phyloP scores from a whole-genome alignment of 495 filamentous ascomycete species.

The Penicillium antarcticum region DNA sequence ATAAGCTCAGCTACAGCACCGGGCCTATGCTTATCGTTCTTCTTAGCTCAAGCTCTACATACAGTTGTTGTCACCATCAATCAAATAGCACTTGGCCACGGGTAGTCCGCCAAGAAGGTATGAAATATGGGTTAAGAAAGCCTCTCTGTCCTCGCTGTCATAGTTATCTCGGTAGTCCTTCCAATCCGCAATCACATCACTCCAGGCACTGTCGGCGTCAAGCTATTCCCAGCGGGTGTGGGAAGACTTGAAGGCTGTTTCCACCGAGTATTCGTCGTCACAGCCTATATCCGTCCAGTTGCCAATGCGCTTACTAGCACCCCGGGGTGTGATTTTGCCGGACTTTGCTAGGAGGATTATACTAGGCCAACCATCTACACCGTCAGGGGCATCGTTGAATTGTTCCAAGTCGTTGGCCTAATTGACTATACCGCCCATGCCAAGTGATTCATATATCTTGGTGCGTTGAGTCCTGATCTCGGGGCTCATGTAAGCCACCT shows the following conservation, averaged over 20 bases:
- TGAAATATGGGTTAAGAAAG: neutral
- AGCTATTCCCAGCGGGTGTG: neutral
- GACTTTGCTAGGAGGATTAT: neutral
- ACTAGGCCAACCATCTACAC: neutral
- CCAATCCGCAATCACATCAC: neutral
- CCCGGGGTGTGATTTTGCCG: neutral
- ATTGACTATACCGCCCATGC: conserved; percentile 34
- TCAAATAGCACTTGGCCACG: neutral
- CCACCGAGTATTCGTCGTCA: neutral
- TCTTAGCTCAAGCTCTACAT: neutral
- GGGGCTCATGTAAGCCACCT: conserved; percentile 41
- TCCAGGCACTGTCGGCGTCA: neutral
- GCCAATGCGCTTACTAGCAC: neutral
- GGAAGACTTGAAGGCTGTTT: neutral
- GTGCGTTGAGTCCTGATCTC: conserved; percentile 17
- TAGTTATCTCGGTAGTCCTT: neutral
- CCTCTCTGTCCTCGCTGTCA: neutral
- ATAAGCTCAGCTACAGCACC: conserved; percentile 25
- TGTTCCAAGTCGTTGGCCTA: conserved; percentile 39
- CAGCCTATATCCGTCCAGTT: neutral
- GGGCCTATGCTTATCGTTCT: no score
- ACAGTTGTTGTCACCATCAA: neutral
- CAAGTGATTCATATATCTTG: conserved; percentile 17
- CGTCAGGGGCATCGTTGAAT: conserved; percentile 1
- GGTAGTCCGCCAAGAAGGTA: neutral